phyloP scores from a whole-genome alignment of 2,329 filamentous ascomycete species.

The Blastomyces emzantsi region DNA sequence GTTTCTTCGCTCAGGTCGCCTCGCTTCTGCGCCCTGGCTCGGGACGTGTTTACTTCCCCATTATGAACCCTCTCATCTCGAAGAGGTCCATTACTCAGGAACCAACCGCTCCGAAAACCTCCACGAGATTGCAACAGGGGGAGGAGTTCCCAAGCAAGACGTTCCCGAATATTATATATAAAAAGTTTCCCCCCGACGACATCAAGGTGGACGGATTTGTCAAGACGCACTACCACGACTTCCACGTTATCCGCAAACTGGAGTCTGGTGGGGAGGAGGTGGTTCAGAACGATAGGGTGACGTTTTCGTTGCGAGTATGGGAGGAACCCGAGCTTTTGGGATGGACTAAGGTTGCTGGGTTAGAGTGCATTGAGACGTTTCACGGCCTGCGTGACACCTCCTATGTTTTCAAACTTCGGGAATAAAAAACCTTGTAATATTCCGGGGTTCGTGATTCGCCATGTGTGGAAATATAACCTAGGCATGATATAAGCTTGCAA shows the following conservation, averaged over 20 bases:
- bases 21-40: constrained; percentile 3
- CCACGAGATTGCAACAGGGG: neutral
- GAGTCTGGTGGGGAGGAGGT: neutral
- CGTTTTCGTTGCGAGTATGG: neutral
- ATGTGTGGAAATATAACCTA: neutral
- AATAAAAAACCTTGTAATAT: neutral
- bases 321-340: constrained; percentile 4
- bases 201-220: neutral
- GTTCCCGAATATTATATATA: constrained; percentile 3
- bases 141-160: neutral
- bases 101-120: neutral
- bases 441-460: neutral
- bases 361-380: neutral
- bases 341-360: constrained; percentile 2
- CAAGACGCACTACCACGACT: constrained; percentile 2
- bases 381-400: neutral
- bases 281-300: neutral
- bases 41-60: neutral
- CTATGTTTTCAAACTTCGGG: neutral
- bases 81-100: constrained; percentile 3
- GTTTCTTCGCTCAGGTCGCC: neutral
- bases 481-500: neutral
- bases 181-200: neutral
- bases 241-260: neutral
- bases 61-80: neutral